Conservation (phyloP, 208 protist species). For the Leishmania major region DNA sequence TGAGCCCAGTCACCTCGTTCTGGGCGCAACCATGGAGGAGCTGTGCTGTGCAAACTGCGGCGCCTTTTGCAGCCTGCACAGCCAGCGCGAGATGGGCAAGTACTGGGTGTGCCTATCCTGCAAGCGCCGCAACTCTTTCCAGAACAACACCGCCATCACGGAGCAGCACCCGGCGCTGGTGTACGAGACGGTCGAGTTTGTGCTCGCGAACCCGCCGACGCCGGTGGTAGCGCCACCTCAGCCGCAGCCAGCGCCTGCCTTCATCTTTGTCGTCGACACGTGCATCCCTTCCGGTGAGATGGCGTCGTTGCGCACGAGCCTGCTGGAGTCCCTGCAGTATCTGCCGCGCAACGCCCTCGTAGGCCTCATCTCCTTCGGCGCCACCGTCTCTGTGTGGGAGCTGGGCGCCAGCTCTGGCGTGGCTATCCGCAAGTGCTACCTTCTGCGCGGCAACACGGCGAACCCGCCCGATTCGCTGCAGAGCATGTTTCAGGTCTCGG, state of each 20-base stretch:
- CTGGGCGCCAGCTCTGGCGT: constrained; percentile 33
- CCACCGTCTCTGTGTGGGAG: constrained; percentile 89
- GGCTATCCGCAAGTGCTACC: constrained; percentile 74
- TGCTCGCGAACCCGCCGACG: constrained; percentile 36
- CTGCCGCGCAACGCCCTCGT: constrained; percentile 95
- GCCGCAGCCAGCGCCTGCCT: constrained; percentile 30
- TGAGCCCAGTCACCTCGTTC: constrained; percentile 43
- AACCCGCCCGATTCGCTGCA: constrained; percentile 49
- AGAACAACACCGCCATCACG: constrained; percentile 35
- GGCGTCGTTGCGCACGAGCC: constrained; percentile 88
- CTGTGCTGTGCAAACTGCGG: constrained; percentile 74
- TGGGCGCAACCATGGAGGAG: constrained; percentile 34
- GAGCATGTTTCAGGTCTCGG: constrained; percentile 62
- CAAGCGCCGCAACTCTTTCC: constrained; percentile 63
- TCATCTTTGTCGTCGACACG: constrained; percentile 97
- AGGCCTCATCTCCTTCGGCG: constrained; percentile 97
- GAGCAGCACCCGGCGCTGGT: constrained; percentile 66
- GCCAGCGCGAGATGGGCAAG: constrained; percentile 57
- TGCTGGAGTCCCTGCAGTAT: constrained; percentile 92
- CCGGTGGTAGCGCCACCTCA: constrained; percentile 6
- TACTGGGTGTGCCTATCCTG: constrained; percentile 87
- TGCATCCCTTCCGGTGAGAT: constrained; percentile 94
- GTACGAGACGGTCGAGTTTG: constrained; percentile 88
- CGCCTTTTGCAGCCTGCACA: constrained; percentile 67
- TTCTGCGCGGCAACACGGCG: constrained; percentile 57